Conservation (phyloP, 2,329 filamentous ascomycete species). For the Ceratocystis alfenasii region DNA sequence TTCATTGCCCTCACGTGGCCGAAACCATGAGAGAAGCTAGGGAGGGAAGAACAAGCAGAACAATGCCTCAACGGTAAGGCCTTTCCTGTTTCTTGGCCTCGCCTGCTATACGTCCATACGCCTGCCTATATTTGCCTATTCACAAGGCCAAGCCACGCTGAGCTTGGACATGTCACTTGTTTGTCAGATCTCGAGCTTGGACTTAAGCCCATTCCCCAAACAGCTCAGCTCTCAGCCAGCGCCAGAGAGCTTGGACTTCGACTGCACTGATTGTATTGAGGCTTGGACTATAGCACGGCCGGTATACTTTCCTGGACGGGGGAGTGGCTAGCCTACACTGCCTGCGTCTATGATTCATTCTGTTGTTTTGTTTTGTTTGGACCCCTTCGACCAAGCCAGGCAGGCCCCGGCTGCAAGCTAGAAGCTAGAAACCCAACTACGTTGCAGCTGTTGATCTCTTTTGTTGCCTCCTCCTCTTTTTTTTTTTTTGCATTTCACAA, state of each 20-base stretch:
- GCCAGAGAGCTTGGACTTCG: not conserved
- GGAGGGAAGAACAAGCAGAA: too few species aligned
- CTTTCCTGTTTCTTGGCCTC: too few species aligned
- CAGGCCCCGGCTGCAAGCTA: not conserved
- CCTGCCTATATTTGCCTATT: not conserved
- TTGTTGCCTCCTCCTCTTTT: not conserved
- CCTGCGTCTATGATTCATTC: not conserved
- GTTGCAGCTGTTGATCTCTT: not conserved
- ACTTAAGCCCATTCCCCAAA: not conserved
- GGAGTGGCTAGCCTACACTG: too few species aligned
- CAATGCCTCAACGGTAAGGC: too few species aligned
- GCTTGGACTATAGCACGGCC: slow-evolving; percentile 1
- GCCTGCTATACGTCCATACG: too few species aligned
- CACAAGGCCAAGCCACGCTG: too few species aligned
- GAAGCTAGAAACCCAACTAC: not conserved
- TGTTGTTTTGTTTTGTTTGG: slow-evolving; percentile 8
- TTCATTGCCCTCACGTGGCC: not conserved
- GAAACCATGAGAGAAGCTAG: too few species aligned
- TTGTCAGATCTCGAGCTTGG: slow-evolving; percentile 6
- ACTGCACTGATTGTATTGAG: slow-evolving; percentile 4
- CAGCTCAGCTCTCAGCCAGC: not conserved
- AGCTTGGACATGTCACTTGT: slow-evolving; percentile 10
- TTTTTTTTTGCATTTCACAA: not conserved
- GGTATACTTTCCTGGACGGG: slow-evolving; percentile 1
- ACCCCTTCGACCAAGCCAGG: not conserved